Evolutionary conservation across 2,329 filamentous ascomycete genomes (phyloP).

Genomic region (Botrytis fragariae): DNA sequence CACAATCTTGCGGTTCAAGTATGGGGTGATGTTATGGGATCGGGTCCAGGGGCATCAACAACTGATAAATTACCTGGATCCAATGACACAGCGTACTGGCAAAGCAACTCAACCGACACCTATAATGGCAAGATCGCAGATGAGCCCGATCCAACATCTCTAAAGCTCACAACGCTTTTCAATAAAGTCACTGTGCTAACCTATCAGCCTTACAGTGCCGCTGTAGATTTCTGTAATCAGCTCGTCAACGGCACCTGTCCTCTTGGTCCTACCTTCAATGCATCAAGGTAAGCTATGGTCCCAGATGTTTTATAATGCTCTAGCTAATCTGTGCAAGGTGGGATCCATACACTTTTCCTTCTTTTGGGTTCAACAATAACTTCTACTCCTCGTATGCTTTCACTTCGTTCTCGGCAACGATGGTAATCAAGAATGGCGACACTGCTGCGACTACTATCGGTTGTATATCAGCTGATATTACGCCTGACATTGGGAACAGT

Average conservation of each 20-base stretch:
- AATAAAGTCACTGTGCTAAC: slow-evolving; percentile 71
- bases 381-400: slow-evolving; percentile 85
- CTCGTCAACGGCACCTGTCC: slow-evolving; percentile 68
- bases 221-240: slow-evolving; percentile 64
- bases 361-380: slow-evolving; percentile 70
- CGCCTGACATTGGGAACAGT: slow-evolving; percentile 72
- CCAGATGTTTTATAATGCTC: not conserved
- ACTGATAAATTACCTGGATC: slow-evolving; percentile 56
- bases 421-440: slow-evolving; percentile 76
- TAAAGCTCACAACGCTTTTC: slow-evolving; percentile 70
- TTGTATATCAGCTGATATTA: slow-evolving; percentile 79
- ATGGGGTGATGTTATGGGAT: slow-evolving; percentile 88
- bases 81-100: slow-evolving; percentile 57
- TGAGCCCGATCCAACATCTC: slow-evolving; percentile 42
- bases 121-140: slow-evolving; percentile 71
- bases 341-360: slow-evolving; percentile 55
- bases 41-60: slow-evolving; percentile 43
- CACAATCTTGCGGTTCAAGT: slow-evolving; percentile 74
- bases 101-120: slow-evolving; percentile 52
- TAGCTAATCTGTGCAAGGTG: slow-evolving; percentile 33
- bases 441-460: slow-evolving; percentile 60
- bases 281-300: slow-evolving; percentile 45
- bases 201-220: slow-evolving; percentile 64
- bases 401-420: slow-evolving; percentile 71
- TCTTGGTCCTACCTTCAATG: slow-evolving; percentile 67